A percentile compares a stretch with the other conserved stretches of the same genome.
Conservation (phyloP, 768 basidiomycete genomes). For the Pleurotus giganteus region DNA sequence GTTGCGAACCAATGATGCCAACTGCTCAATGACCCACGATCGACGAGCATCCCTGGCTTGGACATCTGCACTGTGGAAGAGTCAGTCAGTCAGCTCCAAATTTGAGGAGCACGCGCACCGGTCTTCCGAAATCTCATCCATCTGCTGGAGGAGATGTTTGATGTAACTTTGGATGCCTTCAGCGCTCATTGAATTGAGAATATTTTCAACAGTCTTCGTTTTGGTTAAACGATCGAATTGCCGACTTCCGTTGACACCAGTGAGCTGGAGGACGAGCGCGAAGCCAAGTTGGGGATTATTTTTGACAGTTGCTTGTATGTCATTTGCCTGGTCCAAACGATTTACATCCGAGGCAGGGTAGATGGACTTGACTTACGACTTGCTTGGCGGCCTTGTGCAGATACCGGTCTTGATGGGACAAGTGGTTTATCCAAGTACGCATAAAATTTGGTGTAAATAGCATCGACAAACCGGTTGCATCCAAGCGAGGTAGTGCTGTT, state of each 20-base stretch:
- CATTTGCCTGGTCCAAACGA: conserved; percentile 50
- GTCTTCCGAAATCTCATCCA: conserved; percentile 46
- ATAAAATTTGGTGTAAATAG: conserved; percentile 95
- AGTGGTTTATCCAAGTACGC: conserved; percentile 95
- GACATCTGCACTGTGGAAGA: conserved; percentile 36
- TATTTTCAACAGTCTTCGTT: conserved; percentile 88
- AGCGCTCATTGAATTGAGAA: conserved; percentile 70
- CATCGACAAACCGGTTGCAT: conserved; percentile 69
- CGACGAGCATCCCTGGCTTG: conserved; percentile 55
- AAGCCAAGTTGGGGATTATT: conserved; percentile 79
- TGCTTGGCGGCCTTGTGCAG: conserved; percentile 86
- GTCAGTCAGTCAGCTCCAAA: conserved; percentile 7
- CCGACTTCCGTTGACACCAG: conserved; percentile 76
- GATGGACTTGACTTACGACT: conserved; percentile 50
- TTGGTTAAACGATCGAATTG: conserved; percentile 92
- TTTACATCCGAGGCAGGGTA: neutral
- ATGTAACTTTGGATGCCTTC: conserved; percentile 80
- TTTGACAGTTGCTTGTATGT: conserved; percentile 74
- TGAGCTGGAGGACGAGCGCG: conserved; percentile 79
- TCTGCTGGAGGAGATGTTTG: conserved; percentile 61
- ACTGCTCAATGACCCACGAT: conserved; percentile 85
- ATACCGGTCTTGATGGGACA: conserved; percentile 84
- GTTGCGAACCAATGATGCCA: conserved; percentile 75
- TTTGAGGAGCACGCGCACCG: conserved; percentile 32
- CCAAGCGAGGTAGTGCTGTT: conserved; percentile 68